Evolutionary conservation across 768 basidiomycete species (phyloP).

Genomic region (Amanita rubescens): DNA sequence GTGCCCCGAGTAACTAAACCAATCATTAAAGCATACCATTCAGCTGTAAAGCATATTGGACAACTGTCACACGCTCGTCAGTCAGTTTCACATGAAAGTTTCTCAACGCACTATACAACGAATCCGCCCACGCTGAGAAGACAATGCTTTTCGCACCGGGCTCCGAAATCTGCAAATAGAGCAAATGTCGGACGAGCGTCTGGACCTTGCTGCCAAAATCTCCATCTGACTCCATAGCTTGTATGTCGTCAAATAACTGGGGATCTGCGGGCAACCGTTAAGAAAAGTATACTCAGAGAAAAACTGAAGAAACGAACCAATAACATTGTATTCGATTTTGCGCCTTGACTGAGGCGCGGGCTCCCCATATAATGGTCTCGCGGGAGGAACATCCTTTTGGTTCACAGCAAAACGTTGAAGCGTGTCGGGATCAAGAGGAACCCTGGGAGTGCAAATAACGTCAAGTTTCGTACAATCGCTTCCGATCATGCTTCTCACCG

Average conservation of each 20-base stretch:
- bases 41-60: conserved; percentile 56
- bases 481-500: conserved; percentile 32
- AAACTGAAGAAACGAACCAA: conserved; percentile 27
- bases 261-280: conserved; percentile 28
- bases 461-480: conserved; percentile 5
- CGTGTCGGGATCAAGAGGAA: conserved; percentile 44
- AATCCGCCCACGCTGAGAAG: conserved; percentile 90
- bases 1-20: background rate
- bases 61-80: conserved; percentile 40
- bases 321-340: conserved; percentile 58
- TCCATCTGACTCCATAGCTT: conserved; percentile 53
- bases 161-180: conserved; percentile 58
- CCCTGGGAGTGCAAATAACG: conserved; percentile 31
- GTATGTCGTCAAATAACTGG: conserved; percentile 42
- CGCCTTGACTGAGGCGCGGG: conserved; percentile 49
- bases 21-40: conserved; percentile 37
- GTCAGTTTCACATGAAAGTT: background rate
- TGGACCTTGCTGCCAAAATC: conserved; percentile 81
- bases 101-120: conserved; percentile 55
- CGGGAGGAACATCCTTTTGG: conserved; percentile 28
- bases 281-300: background rate
- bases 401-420: conserved; percentile 56
- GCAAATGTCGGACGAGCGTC: conserved; percentile 64
- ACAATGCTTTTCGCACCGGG: conserved; percentile 77
- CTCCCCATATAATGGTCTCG: conserved; percentile 33